Evolutionary conservation across 2,329 filamentous ascomycete genomes (phyloP), one percentile per base, ranked within the genome.

Genomic region (Chaetomium olivaceum): DNA sequence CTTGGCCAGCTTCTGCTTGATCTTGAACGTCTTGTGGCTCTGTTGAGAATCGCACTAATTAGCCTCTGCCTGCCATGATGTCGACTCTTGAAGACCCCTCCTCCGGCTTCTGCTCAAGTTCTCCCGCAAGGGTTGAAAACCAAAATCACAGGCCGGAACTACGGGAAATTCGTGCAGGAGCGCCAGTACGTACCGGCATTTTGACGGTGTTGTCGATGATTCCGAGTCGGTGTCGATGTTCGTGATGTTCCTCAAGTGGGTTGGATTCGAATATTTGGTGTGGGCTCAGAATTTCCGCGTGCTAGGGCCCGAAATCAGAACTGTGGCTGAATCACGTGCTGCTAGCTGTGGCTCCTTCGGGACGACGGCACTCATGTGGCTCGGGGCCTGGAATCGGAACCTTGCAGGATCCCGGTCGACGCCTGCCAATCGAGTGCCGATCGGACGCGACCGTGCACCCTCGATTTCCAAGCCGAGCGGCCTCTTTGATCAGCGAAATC

Each of bases 1-100:
- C 89, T 94, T 97, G 81, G 95, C 95, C 87, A 99, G 93, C 95
- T 99, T 99, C 85, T 96, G 91, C 93, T 99, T 99, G 85, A 93
- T 97, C 83, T 93, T 91, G 93, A 99, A 99, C 81, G 93, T 92
- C 91, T 99, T 99, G 87, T 99, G 93, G 90, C 91, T 94, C 94
- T 98, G 82, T 80, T 64, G 51, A 33, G 61, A 62, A 65, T 54
- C 66, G 46, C 58, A 48, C 46, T 48, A 56, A 43, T 72, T 69
- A 70, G 73, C 70, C 46, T 73, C 64, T 65, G 66, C 23, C 11
- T 29, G 19, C 29, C 16, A 59, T 61, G 43, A 58, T 48, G 8
- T 23, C 27, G 36, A 19, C 48, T 31, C 36, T 62, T n/a, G 43
- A 57, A n/a, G 33, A 33, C 52, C 66, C 61, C 61, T 61, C 33